Base-by-base conservation (phyloP, 441 rosid species). In the Jatropha podagrica region DNA sequence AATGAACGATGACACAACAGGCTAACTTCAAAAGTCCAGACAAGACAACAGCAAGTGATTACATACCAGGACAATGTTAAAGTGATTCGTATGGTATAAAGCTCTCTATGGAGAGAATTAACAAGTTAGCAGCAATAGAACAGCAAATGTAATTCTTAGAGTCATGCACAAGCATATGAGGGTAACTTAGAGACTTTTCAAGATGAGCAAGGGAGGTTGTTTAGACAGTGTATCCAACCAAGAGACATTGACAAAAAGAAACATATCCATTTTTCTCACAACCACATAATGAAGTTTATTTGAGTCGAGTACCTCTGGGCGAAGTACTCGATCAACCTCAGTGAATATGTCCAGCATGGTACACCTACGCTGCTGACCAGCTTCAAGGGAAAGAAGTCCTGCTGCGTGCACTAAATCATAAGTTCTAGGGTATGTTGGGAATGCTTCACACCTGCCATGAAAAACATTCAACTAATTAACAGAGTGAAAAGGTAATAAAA, bases 341-440 rank as follows among this genome's bases (percentile, higher is more conserved):
- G 81, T 81, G 81, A 96, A 91, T 13, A 94, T 63, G 56, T 88
- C 91, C 62, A 86, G 83, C 76, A 83, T 55, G n/a, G 88, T 76
- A 84, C 99, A 96, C 79, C 83, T 48, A 26, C 80, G 86, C 54
- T 76, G 86, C 77, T 83, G 81, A 72, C 78, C 83, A 26, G 81
- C 56, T 84, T 86, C 92, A 66, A 89, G 95, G 37, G 95, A 83
- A 64, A 96, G 81, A 68, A 96, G 88, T 61, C 96, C 95, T 51
- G 88, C 89, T 0, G 94, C 98, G 71, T 96, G 97, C 75, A 96
- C 97, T 86, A 96, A 83, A 81, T 96, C 99, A 66, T 92, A 96
- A 62, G 95, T 88, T 88, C 99, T 91, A 27, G 99, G 96, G 82
- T 96, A 94, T 11, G 93, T 83, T 7, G 99, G 99, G 83, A 96